Evolutionary conservation across 306 rosid species (phyloP).

Genomic region (Canavalia gladiata): DNA sequence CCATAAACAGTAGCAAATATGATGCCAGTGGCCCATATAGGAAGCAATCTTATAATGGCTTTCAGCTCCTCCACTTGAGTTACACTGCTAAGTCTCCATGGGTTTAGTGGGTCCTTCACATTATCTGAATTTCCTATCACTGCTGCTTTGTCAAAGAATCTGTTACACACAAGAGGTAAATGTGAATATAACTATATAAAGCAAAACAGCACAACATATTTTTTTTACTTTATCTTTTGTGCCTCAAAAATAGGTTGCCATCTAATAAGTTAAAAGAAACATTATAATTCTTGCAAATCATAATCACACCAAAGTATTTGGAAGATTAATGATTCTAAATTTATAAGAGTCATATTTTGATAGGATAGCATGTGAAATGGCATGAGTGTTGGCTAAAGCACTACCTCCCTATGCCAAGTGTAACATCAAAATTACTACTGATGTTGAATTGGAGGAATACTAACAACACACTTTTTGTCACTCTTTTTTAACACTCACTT

Average conservation of each 20-base stretch:
- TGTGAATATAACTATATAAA: neutral
- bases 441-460: neutral
- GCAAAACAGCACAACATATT: neutral
- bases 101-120: slow-evolving; percentile 51
- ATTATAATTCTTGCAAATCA: neutral
- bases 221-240: neutral
- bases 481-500: neutral
- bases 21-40: slow-evolving; percentile 83
- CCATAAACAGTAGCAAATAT: slow-evolving; percentile 70
- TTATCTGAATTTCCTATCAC: slow-evolving; percentile 51
- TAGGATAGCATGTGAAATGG: neutral
- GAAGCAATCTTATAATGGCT: slow-evolving; percentile 74
- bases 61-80: slow-evolving; percentile 92
- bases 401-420: neutral
- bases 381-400: neutral
- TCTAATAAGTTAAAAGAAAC: neutral
- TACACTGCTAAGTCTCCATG: slow-evolving; percentile 83
- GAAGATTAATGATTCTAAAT: slow-evolving; percentile 1
- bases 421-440: neutral
- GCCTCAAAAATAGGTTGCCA: neutral
- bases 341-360: neutral
- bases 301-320: neutral
- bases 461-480: neutral
- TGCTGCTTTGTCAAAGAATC: slow-evolving; percentile 92
- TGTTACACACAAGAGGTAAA: slow-evolving; percentile 45